These are phyloP conservation scores for Wallacemonas sp. DNA, from an alignment of 208 protist genomes.

Conservation along the genomic window DNA sequence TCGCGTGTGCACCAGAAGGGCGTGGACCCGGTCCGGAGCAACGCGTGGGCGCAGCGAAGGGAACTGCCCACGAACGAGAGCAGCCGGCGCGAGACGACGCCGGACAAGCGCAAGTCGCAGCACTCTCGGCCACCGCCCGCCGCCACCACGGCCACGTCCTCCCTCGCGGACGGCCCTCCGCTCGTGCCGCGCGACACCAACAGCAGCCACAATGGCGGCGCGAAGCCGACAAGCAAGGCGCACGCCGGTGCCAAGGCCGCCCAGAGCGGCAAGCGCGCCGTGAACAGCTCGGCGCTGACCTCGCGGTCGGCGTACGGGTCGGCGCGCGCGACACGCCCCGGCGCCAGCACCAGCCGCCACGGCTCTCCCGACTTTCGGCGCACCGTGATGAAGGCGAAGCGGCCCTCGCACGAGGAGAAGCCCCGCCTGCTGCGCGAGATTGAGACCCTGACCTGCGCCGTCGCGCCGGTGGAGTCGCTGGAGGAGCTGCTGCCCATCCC, in stretches of 20 bases:
- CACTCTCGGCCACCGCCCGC: background rate
- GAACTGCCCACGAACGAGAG: background rate
- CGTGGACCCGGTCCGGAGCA: background rate
- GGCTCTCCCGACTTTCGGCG: background rate
- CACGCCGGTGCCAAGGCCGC: too few relatives aligned
- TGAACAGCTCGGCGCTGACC: background rate
- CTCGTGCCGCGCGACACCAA: conserved; percentile 5
- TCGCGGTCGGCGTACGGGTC: background rate
- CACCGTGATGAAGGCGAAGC: conserved; percentile 5
- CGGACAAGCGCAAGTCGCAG: background rate
- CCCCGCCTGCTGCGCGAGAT: conserved; percentile 47
- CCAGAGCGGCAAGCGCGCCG: background rate
- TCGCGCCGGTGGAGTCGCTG: conserved; percentile 26
- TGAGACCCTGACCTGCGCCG: conserved; percentile 37
- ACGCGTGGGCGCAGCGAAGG: background rate
- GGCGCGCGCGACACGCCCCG: background rate
- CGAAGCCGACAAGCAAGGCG: background rate
- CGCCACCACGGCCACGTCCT: background rate
- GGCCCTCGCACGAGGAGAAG: conserved; percentile 21
- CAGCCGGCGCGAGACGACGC: background rate
- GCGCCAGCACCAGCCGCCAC: background rate
- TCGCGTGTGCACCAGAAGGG: conserved; percentile 4
- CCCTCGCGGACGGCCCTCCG: background rate
- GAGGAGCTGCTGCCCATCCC: conserved; percentile 32
- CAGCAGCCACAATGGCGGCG: background rate